Conservation (phyloP, 306 rosid genomes). For the Inga oerstediana region DNA sequence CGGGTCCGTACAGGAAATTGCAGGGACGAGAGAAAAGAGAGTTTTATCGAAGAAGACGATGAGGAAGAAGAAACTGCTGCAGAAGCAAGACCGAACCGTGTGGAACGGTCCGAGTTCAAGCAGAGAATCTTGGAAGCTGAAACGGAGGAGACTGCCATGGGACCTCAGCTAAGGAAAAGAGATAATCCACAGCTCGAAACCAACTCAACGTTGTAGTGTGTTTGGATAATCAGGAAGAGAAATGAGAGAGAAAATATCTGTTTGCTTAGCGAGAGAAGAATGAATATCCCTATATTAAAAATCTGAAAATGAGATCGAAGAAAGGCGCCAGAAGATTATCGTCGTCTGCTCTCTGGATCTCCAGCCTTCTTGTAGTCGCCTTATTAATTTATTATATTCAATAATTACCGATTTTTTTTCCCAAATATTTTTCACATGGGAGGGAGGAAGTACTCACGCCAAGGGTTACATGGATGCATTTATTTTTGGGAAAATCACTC, state of each 20-base stretch:
- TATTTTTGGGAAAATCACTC: too few species aligned
- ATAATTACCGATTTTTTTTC: too few species aligned
- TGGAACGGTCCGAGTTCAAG: conserved; percentile 41
- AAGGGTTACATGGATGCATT: too few species aligned
- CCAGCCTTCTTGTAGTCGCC: not conserved
- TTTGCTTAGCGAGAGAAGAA: not conserved
- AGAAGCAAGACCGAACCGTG: conserved; percentile 32
- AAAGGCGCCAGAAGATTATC: not conserved
- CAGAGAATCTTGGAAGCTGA: conserved; percentile 50
- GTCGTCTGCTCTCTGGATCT: not conserved
- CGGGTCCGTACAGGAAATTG: conserved; percentile 57
- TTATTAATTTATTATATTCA: too few species aligned
- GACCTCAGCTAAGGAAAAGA: conserved; percentile 4
- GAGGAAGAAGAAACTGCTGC: conserved; percentile 27
- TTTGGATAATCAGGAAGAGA: conserved; percentile 35
- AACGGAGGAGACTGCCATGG: conserved; percentile 78
- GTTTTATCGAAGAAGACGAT: conserved; percentile 26
- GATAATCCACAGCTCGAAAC: not conserved
- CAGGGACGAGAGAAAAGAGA: conserved; percentile 43
- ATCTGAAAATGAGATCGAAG: not conserved
- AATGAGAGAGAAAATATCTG: conserved; percentile 6
- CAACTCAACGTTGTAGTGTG: not conserved
- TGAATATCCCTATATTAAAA: conserved; percentile 2
- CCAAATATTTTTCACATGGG: not conserved
- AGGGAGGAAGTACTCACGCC: not conserved